A percentile compares a stretch with the other conserved stretches of the same genome.
These are phyloP conservation scores for Galerina sulciceps DNA, from an alignment of 768 basidiomycete genomes.

Conservation along the genomic window DNA sequence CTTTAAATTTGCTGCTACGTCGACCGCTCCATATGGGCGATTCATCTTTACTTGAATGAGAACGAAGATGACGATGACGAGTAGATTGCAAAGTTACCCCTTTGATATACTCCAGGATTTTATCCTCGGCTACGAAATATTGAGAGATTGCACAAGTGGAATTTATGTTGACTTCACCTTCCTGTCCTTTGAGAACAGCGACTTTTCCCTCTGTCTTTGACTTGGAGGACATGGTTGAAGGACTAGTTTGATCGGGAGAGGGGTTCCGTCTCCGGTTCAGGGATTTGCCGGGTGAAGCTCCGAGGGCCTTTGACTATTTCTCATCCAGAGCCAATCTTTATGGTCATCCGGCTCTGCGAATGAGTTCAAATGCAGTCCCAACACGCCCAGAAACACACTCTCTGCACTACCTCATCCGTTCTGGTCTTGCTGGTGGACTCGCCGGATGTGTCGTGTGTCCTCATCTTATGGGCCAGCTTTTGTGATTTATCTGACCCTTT, in stretches of 20 bases:
- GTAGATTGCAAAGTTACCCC: conserved; percentile 40
- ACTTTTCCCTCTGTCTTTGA: conserved; percentile 59
- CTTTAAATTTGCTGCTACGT: conserved; percentile 90
- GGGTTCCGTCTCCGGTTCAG: conserved; percentile 1
- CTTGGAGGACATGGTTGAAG: conserved; percentile 50
- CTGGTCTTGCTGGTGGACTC: conserved; percentile 89
- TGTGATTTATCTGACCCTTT: conserved; percentile 14
- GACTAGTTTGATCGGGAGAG: conserved; percentile 9
- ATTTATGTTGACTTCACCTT: conserved; percentile 45
- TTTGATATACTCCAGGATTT: conserved; percentile 80
- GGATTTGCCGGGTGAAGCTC: conserved; percentile 11
- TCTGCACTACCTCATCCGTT: conserved; percentile 69
- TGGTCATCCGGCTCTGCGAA: conserved; percentile 45
- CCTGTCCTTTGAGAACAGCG: conserved; percentile 71
- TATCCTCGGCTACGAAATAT: conserved; percentile 63
- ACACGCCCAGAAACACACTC: conserved; percentile 55
- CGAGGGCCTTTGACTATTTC: neutral
- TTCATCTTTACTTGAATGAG: conserved; percentile 66
- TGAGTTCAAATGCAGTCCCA: conserved; percentile 62
- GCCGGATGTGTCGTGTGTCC: conserved; percentile 89
- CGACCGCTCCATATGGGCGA: conserved; percentile 91
- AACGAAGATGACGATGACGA: neutral
- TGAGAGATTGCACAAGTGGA: neutral
- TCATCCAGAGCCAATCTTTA: conserved; percentile 28
- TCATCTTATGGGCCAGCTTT: conserved; percentile 8